phyloP scores from a whole-genome alignment of 768 basidiomycete genomes.

The Amanita pseudoporphyria region DNA sequence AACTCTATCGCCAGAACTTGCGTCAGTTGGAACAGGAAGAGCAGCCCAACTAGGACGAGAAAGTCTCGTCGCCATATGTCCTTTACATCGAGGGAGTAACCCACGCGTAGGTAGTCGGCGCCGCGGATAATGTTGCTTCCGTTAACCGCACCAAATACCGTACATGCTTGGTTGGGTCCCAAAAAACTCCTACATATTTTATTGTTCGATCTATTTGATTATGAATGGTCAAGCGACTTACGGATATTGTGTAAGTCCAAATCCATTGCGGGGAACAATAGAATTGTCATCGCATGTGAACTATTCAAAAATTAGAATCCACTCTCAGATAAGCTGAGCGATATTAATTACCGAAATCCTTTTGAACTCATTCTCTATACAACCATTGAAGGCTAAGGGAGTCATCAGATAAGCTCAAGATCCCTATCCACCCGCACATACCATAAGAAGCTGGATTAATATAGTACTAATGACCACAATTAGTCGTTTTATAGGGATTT shows the following conservation, averaged over 20 bases:
- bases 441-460: conserved; percentile 71
- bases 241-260: conserved; percentile 52
- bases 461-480: conserved; percentile 41
- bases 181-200: conserved; percentile 30
- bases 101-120: conserved; percentile 47
- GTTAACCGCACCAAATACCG: conserved; percentile 52
- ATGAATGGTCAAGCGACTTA: conserved; percentile 23
- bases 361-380: conserved; percentile 84
- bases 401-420: not conserved
- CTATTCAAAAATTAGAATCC: too few relatives aligned
- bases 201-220: not conserved
- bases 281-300: conserved; percentile 56
- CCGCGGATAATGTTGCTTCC: conserved; percentile 53
- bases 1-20: conserved; percentile 62
- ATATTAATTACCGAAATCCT: conserved; percentile 42
- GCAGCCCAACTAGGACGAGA: conserved; percentile 60
- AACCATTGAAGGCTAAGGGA: conserved; percentile 56
- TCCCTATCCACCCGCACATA: conserved; percentile 14
- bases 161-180: conserved; percentile 70
- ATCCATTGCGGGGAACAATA: conserved; percentile 56
- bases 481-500: conserved; percentile 7
- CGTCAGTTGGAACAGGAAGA: conserved; percentile 58
- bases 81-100: conserved; percentile 35
- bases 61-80: conserved; percentile 65
- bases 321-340: too few relatives aligned